phyloP scores from a whole-genome alignment of 768 basidiomycete genomes.

The Lactarius trivialis region DNA sequence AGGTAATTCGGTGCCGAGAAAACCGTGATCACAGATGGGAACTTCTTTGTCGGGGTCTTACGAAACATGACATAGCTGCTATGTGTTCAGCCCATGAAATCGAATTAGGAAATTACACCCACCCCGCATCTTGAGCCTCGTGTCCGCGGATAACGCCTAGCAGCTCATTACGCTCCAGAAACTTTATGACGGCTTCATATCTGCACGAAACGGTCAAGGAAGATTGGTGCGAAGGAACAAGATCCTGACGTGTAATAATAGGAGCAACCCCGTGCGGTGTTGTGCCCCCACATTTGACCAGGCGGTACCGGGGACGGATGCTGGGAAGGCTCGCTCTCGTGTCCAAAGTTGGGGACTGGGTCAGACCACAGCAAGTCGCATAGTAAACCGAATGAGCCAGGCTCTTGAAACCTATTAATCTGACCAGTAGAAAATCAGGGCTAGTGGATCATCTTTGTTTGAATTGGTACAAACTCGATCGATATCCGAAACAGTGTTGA shows the following conservation, averaged over 20 bases:
- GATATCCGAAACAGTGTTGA: constrained; percentile 74
- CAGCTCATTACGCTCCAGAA: constrained; percentile 86
- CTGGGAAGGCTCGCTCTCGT: constrained; percentile 54
- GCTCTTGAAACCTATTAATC: constrained; percentile 92
- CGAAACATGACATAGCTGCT: constrained; percentile 86
- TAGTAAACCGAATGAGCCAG: constrained; percentile 83
- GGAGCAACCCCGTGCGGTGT: constrained; percentile 83
- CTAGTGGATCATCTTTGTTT: background rate
- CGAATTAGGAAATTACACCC: constrained; percentile 24
- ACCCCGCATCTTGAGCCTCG: constrained; percentile 97
- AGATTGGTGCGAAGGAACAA: background rate
- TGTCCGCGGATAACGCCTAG: constrained; percentile 95
- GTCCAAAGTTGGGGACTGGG: constrained; percentile 83
- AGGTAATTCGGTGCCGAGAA: constrained; percentile 97
- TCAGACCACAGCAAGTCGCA: constrained; percentile 98
- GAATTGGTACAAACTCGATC: constrained; percentile 40
- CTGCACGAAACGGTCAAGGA: constrained; percentile 29
- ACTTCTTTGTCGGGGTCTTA: constrained; percentile 90
- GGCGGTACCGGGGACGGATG: constrained; percentile 48
- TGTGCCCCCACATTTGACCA: constrained; percentile 67
- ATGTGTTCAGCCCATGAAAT: background rate
- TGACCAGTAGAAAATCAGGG: constrained; percentile 29
- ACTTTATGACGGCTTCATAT: constrained; percentile 86
- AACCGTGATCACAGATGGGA: constrained; percentile 95
- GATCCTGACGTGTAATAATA: constrained; percentile 81